Conservation (phyloP, 139 green algal species). For the Tetraselmis chui region DNA sequence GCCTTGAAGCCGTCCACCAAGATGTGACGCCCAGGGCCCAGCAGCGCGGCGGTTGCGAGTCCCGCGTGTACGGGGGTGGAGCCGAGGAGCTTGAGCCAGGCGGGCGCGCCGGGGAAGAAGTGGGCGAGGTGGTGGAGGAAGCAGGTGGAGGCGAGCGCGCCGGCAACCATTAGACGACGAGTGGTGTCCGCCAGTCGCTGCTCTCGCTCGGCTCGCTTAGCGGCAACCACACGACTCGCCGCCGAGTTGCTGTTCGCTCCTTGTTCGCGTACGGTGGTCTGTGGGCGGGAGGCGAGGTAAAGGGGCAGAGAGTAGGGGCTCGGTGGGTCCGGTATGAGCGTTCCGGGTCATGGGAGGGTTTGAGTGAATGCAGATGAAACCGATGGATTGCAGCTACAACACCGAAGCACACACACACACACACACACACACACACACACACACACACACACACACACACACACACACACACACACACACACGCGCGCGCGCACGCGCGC, state of each 20-base stretch:
- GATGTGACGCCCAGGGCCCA: slow-evolving; percentile 73
- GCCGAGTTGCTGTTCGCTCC: not conserved
- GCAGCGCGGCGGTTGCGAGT: slow-evolving; percentile 68
- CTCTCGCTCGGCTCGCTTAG: slow-evolving; percentile 55
- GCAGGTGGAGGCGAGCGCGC: slow-evolving; percentile 66
- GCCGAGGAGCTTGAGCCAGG: slow-evolving; percentile 56
- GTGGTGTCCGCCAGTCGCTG: slow-evolving; percentile 47
- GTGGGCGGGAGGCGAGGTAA: too few relatives aligned
- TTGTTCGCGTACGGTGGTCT: not conserved
- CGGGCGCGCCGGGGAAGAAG: slow-evolving; percentile 39
- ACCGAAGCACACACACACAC: too few relatives aligned
- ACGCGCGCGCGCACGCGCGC: too few relatives aligned
- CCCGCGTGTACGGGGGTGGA: slow-evolving; percentile 55
- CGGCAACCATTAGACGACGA: slow-evolving; percentile 57
- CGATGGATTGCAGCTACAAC: too few relatives aligned
- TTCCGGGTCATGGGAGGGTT: too few relatives aligned
- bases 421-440: too few relatives aligned
- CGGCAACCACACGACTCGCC: slow-evolving; percentile 8
- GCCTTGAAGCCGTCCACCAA: slow-evolving; percentile 58
- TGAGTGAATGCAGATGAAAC: too few relatives aligned
- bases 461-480: too few relatives aligned
- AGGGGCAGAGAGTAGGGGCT: too few relatives aligned
- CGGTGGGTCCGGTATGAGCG: too few relatives aligned
- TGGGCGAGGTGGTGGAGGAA: slow-evolving; percentile 67
- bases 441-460: too few relatives aligned